phyloP scores from a whole-genome alignment of 148 eudicot genomes.

The Gaultheria prostrata region DNA sequence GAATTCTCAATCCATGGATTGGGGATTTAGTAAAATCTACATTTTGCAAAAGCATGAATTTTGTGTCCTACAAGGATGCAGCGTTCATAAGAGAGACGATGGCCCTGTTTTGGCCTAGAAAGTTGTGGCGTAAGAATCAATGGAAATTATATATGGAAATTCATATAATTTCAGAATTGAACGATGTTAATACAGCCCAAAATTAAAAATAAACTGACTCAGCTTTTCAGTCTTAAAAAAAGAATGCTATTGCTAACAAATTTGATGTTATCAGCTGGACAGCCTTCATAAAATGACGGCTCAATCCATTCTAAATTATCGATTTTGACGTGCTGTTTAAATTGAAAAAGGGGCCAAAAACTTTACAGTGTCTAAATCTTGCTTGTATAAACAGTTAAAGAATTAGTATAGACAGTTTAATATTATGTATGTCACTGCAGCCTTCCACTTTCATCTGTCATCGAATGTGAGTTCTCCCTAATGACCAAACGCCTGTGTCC shows the following conservation, averaged over 20 bases:
- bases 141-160: no score
- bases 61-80: neutral
- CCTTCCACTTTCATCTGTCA: slow-evolving; percentile 23
- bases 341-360: neutral
- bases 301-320: neutral
- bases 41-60: no score
- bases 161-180: no score
- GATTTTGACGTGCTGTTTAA: neutral
- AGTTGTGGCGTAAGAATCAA: neutral
- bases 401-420: neutral
- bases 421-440: neutral
- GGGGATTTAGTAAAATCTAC: no score
- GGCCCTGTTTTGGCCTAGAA: neutral
- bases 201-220: no score
- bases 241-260: no score
- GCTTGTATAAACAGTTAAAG: neutral
- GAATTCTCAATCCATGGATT: neutral
- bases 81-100: neutral
- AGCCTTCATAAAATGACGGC: neutral
- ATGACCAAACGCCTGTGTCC: slow-evolving; percentile 83
- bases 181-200: no score
- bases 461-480: slow-evolving; percentile 84
- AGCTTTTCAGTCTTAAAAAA: no score
- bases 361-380: neutral
- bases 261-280: no score